Conservation (phyloP, 345 rosid species). For the Brassica carinata region DNA sequence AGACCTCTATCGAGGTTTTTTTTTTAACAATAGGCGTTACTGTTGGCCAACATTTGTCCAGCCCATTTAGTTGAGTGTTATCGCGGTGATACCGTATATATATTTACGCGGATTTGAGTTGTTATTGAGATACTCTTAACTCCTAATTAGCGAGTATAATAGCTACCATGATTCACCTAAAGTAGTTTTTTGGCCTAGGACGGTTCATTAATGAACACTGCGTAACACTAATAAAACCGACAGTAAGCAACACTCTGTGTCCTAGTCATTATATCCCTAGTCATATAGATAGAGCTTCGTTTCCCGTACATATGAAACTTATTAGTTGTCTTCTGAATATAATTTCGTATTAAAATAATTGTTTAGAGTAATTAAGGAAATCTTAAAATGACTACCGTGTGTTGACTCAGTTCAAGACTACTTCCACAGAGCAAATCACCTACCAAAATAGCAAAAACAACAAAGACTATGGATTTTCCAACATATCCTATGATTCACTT, state of each 20-base stretch:
- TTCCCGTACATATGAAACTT: background rate
- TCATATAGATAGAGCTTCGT: background rate
- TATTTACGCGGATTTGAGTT: conserved; percentile 30
- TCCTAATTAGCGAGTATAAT: conserved; percentile 1
- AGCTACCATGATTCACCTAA: conserved; percentile 26
- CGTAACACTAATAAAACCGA: conserved; percentile 27
- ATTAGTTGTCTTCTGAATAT: background rate
- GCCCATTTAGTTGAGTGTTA: background rate
- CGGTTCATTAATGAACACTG: conserved; percentile 21
- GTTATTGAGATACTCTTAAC: background rate
- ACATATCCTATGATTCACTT: conserved; percentile 33
- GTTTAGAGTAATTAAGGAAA: conserved; percentile 21
- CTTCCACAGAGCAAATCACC: conserved; percentile 4
- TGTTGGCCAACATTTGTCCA: background rate
- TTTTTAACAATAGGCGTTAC: background rate
- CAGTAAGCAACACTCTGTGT: conserved; percentile 10
- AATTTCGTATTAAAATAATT: background rate
- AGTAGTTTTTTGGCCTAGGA: conserved; percentile 24
- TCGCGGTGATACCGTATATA: background rate
- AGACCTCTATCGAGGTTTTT: no score
- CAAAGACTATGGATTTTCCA: background rate
- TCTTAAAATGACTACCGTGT: conserved; percentile 33
- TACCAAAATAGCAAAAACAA: background rate
- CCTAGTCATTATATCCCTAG: conserved; percentile 20
- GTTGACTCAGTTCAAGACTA: conserved; percentile 31